Base-by-base conservation (phyloP, 495 filamentous ascomycete species). In the Rhypophila decipiens region DNA sequence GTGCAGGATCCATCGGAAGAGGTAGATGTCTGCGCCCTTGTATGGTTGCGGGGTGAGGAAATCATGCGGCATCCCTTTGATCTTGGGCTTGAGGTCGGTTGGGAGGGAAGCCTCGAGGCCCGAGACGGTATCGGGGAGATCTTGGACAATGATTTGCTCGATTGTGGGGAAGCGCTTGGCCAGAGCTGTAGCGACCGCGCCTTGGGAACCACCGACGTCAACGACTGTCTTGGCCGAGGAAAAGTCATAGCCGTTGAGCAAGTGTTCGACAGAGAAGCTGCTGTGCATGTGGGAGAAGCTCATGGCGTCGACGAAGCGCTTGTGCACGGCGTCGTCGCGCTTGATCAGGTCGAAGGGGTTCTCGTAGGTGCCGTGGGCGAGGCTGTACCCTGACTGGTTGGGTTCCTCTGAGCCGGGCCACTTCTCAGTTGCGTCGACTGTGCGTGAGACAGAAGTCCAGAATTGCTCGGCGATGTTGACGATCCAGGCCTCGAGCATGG, bases 1-100 rank as follows among this genome's bases (percentile, higher is more conserved):
- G 43, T 81, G 76, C 18, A 82, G 50, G 22, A 79, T 66, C 51
- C 63, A 61, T 1, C 77, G 70, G 13, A 76, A 61, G 35, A 81
- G 55, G 52, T 79, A 82, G 2, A 74, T 65, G 40, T 79, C 74
- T 1, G 76, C 42, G 42, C 42, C 52, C 5, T 48, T 40, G 33
- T 74, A 47, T 0, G 75, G 71, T 61, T 77, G 74, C 42, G 53
- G 53, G n/a, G 59, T 55, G 51, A 70, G 67, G 53, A 75, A 71
- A 53, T 75, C 69, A 47, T 77, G 68, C 4, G 52, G 50, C 46
- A 48, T 52, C 8, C 67, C 70, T 21, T 24, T 44, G 12, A 77
- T 61, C 11, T 60, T 21, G 38, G 49, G 49, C 10, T 50, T 49
- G 2, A 75, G 27, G 4, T 68, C 67, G 4, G 45, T 52, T 2